Conservation (phyloP, 352 stramenopile genomes). For the Globisporangium alternatum region DNA sequence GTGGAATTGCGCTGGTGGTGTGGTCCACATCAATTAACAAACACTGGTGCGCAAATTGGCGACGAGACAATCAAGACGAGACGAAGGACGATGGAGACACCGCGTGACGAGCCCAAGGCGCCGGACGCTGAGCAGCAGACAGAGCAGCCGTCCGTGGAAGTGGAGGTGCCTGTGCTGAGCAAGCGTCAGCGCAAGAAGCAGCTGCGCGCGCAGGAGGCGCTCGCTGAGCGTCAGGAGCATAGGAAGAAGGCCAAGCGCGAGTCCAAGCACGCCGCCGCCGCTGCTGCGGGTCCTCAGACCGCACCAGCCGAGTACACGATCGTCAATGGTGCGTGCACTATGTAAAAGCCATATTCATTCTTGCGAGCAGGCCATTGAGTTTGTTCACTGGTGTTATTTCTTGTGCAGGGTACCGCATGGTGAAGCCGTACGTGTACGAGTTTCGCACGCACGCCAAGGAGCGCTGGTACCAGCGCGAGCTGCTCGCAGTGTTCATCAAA, state of each 20-base stretch:
- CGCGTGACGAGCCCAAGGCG: background rate
- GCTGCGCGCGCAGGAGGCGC: constrained; percentile 22
- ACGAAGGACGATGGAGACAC: background rate
- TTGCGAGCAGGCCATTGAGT: background rate
- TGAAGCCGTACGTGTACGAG: constrained; percentile 95
- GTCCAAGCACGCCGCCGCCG: constrained; percentile 25
- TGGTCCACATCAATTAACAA: background rate
- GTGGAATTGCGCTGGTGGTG: background rate
- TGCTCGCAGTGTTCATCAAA: constrained; percentile 90
- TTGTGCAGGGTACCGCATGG: constrained; percentile 70
- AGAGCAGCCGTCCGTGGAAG: background rate
- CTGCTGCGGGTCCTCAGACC: constrained; percentile 29
- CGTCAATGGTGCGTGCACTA: constrained; percentile 33
- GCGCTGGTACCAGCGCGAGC: constrained; percentile 90
- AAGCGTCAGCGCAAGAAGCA: constrained; percentile 55
- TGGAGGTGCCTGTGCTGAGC: constrained; percentile 6
- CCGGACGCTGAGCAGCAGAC: background rate
- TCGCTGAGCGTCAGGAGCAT: constrained; percentile 16
- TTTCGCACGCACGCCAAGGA: constrained; percentile 95
- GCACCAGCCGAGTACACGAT: constrained; percentile 58
- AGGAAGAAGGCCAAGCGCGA: constrained; percentile 21
- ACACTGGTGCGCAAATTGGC: background rate
- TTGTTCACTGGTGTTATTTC: background rate
- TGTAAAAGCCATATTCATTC: background rate
- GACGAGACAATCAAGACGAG: background rate